Evolutionary conservation across 164 flowering plant species (phyloP), one percentile per base, ranked within the genome.

Genomic region (Litsea cubeba): DNA sequence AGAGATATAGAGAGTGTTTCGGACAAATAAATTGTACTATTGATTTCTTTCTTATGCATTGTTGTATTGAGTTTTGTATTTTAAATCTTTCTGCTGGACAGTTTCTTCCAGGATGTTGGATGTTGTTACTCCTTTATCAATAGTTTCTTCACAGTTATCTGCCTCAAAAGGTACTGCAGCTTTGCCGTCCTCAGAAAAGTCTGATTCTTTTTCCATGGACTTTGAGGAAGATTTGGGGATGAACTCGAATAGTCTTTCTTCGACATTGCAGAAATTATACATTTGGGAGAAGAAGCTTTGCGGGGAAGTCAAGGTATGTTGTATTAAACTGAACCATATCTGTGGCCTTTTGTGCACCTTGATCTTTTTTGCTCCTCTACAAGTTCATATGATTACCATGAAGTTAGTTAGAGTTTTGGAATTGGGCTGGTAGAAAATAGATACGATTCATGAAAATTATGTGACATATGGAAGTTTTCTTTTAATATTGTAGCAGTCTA

Each of bases 241-340:
- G 77, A 80, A 84, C 64, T 79, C 90, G 0, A 71, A 76, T 65
- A 89, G 82, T 73, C 92, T 96, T 70, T 92, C 98, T 50, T 87
- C 91, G 8, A 89, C 97, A n/a, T 76, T 96, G 76, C 90, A 89
- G 35, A 96, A 91, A 84, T 81, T 94, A 5, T 84, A 86, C 71
- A 87, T 92, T 20, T 96, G 97, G 99, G 99, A 94, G 88, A 96
- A 92, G 85, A 96, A 96, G 76, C 91, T 96, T 46, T 91, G 84
- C 65, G 83, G 87, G n/a, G 99, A 96, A 87, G 99, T 96, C 26
- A 96, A 94, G 97, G 99, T 96, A 84, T 76, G 79, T 24, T 62
- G 69, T 28, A 25, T 66, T 66, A 64, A 14, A 54, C 20, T 54
- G 6, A 54, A 15, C 60, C 4, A 15, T 54, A 20, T 54, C 60